Evolutionary conservation across 352 stramenopile genomes (phyloP).

Genomic region (Phytophthora palmivora): DNA sequence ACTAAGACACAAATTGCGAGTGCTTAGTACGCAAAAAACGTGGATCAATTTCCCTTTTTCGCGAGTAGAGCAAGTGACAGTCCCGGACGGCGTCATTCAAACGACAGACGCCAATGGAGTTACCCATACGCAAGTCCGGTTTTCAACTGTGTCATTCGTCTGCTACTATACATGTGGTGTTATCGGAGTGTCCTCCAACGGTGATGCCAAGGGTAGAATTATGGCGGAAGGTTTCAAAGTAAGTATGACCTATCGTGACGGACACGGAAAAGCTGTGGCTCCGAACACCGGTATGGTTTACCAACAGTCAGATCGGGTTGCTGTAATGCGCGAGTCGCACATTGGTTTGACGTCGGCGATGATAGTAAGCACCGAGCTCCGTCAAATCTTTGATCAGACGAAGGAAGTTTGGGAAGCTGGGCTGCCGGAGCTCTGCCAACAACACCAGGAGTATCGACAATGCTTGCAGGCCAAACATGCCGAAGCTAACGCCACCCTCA

Average conservation of each 20-base stretch:
- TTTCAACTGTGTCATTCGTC: slow-evolving; percentile 42
- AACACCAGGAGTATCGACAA: slow-evolving; percentile 38
- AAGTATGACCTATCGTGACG: slow-evolving; percentile 47
- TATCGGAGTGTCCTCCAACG: slow-evolving; percentile 26
- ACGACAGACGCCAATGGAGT: too few species aligned
- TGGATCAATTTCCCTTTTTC: slow-evolving; percentile 43
- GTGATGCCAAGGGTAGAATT: slow-evolving; percentile 10
- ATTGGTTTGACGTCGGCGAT: slow-evolving; percentile 41
- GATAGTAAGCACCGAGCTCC: slow-evolving; percentile 37
- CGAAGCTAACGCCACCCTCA: slow-evolving; percentile 40
- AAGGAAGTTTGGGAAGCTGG: slow-evolving; percentile 23
- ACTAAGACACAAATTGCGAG: slow-evolving; percentile 45
- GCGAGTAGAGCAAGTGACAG: slow-evolving; percentile 39
- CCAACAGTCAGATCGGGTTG: slow-evolving; percentile 35
- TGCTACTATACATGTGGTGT: too few species aligned
- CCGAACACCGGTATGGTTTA: slow-evolving; percentile 45
- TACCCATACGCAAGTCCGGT: slow-evolving; percentile 17
- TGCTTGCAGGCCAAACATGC: slow-evolving; percentile 13
- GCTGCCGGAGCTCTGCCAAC: slow-evolving; percentile 14
- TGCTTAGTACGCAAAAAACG: slow-evolving; percentile 24
- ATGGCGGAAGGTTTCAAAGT: slow-evolving; percentile 53
- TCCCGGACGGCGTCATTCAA: too few species aligned
- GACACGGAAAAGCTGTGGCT: slow-evolving; percentile 43
- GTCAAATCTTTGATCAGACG: slow-evolving; percentile 38
- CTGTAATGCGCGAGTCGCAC: slow-evolving; percentile 36